A percentile compares a stretch with the other conserved stretches of the same genome.
Evolutionary conservation across 2,329 filamentous ascomycete genomes (phyloP).

Genomic region (Pseudogymnoascus sp.): DNA sequence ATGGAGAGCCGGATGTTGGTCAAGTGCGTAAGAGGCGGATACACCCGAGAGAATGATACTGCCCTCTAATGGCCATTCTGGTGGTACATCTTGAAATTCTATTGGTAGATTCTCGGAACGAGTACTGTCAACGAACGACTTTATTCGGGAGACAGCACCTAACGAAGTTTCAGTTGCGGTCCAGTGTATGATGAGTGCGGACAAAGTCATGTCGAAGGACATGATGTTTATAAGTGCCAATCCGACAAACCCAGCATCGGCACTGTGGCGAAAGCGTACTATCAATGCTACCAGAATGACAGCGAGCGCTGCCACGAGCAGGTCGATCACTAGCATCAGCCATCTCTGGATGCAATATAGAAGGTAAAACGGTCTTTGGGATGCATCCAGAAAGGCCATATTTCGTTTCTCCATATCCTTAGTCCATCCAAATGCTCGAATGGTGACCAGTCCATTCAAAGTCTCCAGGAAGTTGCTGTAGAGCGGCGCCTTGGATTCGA

Average conservation of each 20-base stretch:
- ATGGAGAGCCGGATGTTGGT: constrained; percentile 60
- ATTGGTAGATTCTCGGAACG: background rate
- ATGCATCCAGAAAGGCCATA: constrained; percentile 39
- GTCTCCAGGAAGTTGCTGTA: constrained; percentile 50
- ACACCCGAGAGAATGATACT: constrained; percentile 23
- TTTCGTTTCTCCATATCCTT: constrained; percentile 35
- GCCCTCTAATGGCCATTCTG: constrained; percentile 25
- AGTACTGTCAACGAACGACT: constrained; percentile 22
- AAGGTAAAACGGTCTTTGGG: constrained; percentile 49
- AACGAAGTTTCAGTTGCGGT: constrained; percentile 23
- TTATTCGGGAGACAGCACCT: constrained; percentile 16
- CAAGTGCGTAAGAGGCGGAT: constrained; percentile 37
- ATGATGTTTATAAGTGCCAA: constrained; percentile 25
- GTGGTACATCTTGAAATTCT: background rate
- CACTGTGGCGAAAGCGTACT: constrained; percentile 23
- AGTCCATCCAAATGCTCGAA: constrained; percentile 50
- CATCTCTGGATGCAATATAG: constrained; percentile 49
- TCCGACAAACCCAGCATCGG: constrained; percentile 24
- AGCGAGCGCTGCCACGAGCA: constrained; percentile 20
- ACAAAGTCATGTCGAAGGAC: constrained; percentile 20
- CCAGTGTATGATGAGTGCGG: constrained; percentile 20
- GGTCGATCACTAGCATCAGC: constrained; percentile 37
- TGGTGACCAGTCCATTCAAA: constrained; percentile 43
- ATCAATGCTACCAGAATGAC: constrained; percentile 28
- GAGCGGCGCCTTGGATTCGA: constrained; percentile 52